Percentiles rank a stretch among this genome's conserved stretches.
These are phyloP conservation scores for Amanita polypyramis DNA, from an alignment of 768 basidiomycete species.

Conservation along the genomic window DNA sequence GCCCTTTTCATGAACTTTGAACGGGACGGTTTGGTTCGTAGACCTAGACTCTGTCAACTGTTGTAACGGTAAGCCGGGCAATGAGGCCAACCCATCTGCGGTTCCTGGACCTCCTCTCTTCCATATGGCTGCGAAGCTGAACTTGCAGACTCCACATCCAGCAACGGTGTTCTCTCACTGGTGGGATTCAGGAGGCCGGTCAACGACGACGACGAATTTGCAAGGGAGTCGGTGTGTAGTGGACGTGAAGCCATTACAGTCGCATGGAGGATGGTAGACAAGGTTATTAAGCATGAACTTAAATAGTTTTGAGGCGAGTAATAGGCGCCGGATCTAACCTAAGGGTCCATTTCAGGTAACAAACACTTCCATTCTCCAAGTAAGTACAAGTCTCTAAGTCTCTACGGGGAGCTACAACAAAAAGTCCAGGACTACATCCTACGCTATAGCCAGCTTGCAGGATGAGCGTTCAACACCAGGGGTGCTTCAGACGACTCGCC, in stretches of 20 bases:
- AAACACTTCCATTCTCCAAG: no score
- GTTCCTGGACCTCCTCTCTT: constrained; percentile 11
- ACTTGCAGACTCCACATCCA: constrained; percentile 17
- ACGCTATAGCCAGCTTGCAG: background rate
- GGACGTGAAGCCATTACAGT: background rate
- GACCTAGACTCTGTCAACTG: background rate
- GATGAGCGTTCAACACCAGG: background rate
- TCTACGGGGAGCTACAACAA: no score
- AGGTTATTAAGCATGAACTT: constrained; percentile 5
- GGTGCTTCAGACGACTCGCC: constrained; percentile 10
- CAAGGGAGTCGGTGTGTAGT: background rate
- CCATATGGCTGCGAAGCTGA: constrained; percentile 18
- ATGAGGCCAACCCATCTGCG: constrained; percentile 16
- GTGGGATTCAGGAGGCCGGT: constrained; percentile 26
- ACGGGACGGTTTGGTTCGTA: constrained; percentile 5
- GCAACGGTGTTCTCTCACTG: constrained; percentile 21
- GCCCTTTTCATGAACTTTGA: constrained; percentile 35
- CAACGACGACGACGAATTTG: constrained; percentile 22
- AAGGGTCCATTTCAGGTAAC: background rate
- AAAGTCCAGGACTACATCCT: no score
- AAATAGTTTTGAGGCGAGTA: no score
- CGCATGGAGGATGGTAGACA: constrained; percentile 5
- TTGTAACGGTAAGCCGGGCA: background rate
- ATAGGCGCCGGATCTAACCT: background rate
- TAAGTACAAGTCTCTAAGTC: no score